phyloP scores from a whole-genome alignment of 805 yeast species.

The Wickerhamiella sergipiensis region DNA sequence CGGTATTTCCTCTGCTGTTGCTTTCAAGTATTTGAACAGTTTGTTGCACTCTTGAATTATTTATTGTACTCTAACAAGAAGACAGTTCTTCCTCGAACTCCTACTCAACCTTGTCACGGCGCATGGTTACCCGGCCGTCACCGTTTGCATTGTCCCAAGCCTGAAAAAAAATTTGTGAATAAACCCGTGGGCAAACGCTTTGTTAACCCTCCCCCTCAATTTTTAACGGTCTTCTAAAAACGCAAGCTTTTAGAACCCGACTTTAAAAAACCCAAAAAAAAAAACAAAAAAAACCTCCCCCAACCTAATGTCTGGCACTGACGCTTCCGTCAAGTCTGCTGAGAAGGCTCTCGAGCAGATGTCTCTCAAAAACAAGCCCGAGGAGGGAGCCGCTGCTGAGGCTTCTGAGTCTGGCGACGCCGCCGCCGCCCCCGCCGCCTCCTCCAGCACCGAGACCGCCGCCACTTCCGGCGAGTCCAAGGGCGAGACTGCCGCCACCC shows the following conservation, averaged over 20 bases:
- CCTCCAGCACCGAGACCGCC: constrained; percentile 14
- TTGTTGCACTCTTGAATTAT: no score
- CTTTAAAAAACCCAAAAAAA: not conserved
- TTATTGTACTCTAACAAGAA: no score
- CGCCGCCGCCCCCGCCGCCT: constrained; percentile 10
- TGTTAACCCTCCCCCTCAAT: not conserved
- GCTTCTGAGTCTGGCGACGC: constrained; percentile 9
- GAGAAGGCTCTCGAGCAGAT: constrained; percentile 26
- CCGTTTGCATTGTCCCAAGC: not conserved
- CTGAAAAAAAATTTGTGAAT: not conserved
- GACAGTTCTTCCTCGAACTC: no score
- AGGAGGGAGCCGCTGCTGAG: constrained; percentile 10
- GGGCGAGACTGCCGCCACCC: constrained; percentile 20
- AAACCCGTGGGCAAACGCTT: not conserved
- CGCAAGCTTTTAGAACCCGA: not conserved
- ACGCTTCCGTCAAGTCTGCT: constrained; percentile 25
- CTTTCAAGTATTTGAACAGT: no score
- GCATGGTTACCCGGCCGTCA: not conserved
- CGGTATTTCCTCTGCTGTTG: no score
- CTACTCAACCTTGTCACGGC: no score
- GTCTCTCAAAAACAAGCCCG: constrained; percentile 17
- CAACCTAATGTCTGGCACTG: constrained; percentile 9
- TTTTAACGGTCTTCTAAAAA: not conserved
- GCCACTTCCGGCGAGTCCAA: constrained; percentile 17
- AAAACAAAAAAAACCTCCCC: constrained; percentile 1